Percentiles rank a stretch among this genome's conserved stretches.
These are phyloP conservation scores for Elaeis guineensis DNA, from an alignment of 176 grass and related monocot species.

Conservation along the genomic window DNA sequence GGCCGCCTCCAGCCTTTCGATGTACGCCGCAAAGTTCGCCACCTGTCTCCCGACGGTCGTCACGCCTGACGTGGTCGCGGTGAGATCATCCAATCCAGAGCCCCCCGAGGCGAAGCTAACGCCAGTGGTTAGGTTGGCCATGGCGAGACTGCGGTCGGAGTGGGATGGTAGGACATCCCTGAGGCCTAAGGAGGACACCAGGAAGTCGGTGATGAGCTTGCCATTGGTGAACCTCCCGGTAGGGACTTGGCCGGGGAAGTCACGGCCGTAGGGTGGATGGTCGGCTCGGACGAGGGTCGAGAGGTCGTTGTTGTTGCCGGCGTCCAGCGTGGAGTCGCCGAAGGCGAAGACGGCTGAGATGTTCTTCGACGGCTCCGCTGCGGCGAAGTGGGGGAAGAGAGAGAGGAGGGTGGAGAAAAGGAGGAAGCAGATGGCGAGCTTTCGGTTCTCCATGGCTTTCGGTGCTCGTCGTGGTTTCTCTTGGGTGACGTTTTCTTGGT, in stretches of 20 bases:
- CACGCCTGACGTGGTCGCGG: conserved; percentile 20
- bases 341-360: conserved; percentile 61
- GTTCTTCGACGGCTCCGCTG: not conserved
- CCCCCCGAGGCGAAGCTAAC: conserved; percentile 65
- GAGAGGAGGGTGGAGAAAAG: conserved; percentile 10
- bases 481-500: too few species aligned
- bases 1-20: conserved; percentile 18
- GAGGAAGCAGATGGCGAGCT: conserved; percentile 9
- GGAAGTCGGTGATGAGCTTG: conserved; percentile 56
- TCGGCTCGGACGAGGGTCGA: conserved; percentile 38
- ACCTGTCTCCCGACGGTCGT: conserved; percentile 36
- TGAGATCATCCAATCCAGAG: conserved; percentile 56
- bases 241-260: conserved; percentile 29
- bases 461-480: too few species aligned
- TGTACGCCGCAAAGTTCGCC: conserved; percentile 27
- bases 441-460: too few species aligned
- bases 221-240: conserved; percentile 65
- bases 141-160: conserved; percentile 9
- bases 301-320: conserved; percentile 71
- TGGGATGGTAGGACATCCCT: conserved; percentile 45
- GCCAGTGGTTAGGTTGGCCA: conserved; percentile 31
- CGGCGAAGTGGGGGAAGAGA: not conserved
- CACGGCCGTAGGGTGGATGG: conserved; percentile 55
- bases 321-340: conserved; percentile 70
- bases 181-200: conserved; percentile 47